phyloP scores from a whole-genome alignment of 148 eudicot genomes.

The Spergularia bocconei region DNA sequence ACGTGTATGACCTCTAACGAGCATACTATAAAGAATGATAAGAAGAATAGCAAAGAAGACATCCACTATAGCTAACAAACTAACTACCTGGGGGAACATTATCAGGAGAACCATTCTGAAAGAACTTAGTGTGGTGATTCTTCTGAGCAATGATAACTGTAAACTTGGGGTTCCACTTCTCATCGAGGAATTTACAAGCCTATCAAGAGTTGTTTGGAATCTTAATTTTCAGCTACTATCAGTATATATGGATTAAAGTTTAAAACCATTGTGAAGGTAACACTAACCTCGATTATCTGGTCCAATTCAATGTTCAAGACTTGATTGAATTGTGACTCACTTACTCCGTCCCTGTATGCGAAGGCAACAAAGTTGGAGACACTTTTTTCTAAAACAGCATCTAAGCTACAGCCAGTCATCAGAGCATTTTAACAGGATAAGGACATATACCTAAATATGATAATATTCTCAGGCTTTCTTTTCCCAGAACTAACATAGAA shows the following conservation, averaged over 20 bases:
- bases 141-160: slow-evolving; percentile 80
- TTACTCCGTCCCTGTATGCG: slow-evolving; percentile 74
- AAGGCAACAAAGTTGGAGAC: neutral
- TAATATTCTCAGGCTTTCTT: slow-evolving; percentile 74
- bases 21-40: neutral
- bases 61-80: neutral
- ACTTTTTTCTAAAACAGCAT: neutral
- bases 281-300: slow-evolving; percentile 70
- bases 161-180: slow-evolving; percentile 80
- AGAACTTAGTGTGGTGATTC: slow-evolving; percentile 89
- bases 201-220: neutral
- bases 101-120: slow-evolving; percentile 68
- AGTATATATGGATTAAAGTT: neutral
- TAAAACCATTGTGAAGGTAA: neutral
- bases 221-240: neutral
- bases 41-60: neutral
- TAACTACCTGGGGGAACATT: slow-evolving; percentile 82
- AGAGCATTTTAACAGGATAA: neutral
- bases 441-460: slow-evolving; percentile 61
- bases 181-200: slow-evolving; percentile 88
- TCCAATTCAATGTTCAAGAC: slow-evolving; percentile 82
- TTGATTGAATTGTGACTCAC: slow-evolving; percentile 88
- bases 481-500: slow-evolving; percentile 62
- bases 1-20: neutral
- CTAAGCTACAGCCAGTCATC: neutral